phyloP scores from a whole-genome alignment of 108 stramenopile genomes.

The Nannochloropsis gaditana region DNA sequence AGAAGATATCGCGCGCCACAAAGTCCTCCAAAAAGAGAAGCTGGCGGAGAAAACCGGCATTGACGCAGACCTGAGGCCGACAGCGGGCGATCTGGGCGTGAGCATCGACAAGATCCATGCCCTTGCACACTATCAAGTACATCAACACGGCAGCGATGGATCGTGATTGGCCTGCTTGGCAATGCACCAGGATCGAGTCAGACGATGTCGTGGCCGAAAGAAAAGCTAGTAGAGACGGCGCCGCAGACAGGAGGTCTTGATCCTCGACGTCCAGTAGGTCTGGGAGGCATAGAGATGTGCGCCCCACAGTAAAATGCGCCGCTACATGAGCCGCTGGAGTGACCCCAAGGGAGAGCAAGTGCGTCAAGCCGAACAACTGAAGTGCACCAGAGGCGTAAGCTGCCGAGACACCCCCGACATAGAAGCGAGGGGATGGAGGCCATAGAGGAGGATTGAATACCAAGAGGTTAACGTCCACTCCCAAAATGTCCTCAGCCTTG shows the following conservation, averaged over 20 bases:
- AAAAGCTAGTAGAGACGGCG: neutral
- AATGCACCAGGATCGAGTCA: conserved; percentile 7
- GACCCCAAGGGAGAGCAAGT: neutral
- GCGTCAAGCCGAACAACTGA: neutral
- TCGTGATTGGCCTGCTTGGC: conserved; percentile 16
- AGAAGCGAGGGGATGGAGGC: neutral
- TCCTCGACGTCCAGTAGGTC: neutral
- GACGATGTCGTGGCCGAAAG: neutral
- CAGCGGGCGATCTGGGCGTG: conserved; percentile 2
- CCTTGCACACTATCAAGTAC: neutral
- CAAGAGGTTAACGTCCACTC: no score
- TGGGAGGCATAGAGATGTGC: neutral
- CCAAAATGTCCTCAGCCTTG: no score
- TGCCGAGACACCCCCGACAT: neutral
- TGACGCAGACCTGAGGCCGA: neutral
- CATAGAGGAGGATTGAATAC: no score
- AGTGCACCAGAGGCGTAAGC: neutral
- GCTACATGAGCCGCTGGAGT: neutral
- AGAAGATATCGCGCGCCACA: neutral
- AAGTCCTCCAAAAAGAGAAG: conserved; percentile 18
- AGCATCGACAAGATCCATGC: neutral
- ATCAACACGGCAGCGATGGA: neutral
- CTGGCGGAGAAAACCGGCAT: neutral
- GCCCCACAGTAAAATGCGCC: neutral
- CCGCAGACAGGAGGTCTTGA: neutral